Evolutionary conservation across 2,329 filamentous ascomycete species (phyloP).

Genomic region (Pochonia chlamydosporia): DNA sequence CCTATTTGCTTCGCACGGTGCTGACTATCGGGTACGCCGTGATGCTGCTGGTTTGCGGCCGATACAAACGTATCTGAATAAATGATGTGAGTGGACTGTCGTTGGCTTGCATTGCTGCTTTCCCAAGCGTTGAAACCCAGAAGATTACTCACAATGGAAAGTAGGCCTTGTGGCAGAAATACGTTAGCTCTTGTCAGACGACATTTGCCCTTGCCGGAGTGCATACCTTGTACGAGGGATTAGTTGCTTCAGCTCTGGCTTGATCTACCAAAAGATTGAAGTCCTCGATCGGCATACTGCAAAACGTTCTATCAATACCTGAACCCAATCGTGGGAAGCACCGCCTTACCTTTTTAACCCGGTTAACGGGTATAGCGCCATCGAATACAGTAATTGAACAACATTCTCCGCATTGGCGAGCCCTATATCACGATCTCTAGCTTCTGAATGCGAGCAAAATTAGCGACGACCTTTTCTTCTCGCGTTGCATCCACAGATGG

Average conservation of each 20-base stretch:
- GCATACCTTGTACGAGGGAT: constrained; percentile 49
- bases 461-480: neutral
- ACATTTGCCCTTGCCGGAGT: constrained; percentile 12
- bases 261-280: constrained; percentile 52
- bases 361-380: constrained; percentile 52
- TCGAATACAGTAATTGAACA: constrained; percentile 46
- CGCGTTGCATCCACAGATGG: neutral
- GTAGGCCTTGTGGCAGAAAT: constrained; percentile 41
- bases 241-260: constrained; percentile 47
- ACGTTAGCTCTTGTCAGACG: neutral
- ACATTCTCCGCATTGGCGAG: constrained; percentile 48
- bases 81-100: neutral
- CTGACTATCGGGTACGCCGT: neutral
- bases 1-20: too few species aligned
- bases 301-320: neutral
- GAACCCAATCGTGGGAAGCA: neutral
- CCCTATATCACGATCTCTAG: constrained; percentile 48
- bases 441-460: constrained; percentile 29
- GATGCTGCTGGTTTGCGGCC: constrained; percentile 45
- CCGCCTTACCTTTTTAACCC: constrained; percentile 39
- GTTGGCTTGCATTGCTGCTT: constrained; percentile 4
- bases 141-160: constrained; percentile 49
- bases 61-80: constrained; percentile 53
- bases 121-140: neutral
- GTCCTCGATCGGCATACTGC: constrained; percentile 51